Conservation (phyloP, 2,329 filamentous ascomycete species). For the Lachnum nothofagi region DNA sequence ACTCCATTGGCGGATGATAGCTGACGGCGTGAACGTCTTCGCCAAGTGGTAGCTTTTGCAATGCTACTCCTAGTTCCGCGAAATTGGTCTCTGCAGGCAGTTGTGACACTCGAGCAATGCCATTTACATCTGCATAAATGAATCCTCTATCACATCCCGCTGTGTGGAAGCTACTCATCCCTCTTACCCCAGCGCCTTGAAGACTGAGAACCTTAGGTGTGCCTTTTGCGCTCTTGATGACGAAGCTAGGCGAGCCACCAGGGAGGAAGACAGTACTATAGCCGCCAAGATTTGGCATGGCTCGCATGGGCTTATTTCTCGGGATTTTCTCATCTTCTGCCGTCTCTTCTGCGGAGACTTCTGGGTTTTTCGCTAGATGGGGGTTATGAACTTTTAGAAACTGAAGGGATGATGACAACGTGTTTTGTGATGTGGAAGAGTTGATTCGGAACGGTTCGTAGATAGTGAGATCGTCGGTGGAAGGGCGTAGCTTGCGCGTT, state of each 20-base stretch:
- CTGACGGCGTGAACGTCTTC: constrained; percentile 67
- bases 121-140: constrained; percentile 69
- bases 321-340: constrained; percentile 44
- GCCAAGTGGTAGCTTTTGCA: constrained; percentile 65
- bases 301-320: constrained; percentile 40
- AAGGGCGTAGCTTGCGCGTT: constrained; percentile 60
- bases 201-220: constrained; percentile 70
- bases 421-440: constrained; percentile 16
- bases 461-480: constrained; percentile 75
- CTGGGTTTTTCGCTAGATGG: constrained; percentile 54
- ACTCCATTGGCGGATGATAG: constrained; percentile 69
- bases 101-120: constrained; percentile 68
- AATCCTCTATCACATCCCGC: constrained; percentile 75
- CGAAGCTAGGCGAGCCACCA: constrained; percentile 71
- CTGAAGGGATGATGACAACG: constrained; percentile 47
- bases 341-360: constrained; percentile 44
- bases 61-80: constrained; percentile 68
- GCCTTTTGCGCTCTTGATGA: constrained; percentile 77
- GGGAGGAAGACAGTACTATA: constrained; percentile 80
- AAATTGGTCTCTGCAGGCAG: constrained; percentile 64
- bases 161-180: constrained; percentile 72
- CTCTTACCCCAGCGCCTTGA: constrained; percentile 61
- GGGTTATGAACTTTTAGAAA: constrained; percentile 74
- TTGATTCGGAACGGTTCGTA: constrained; percentile 71
- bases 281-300: constrained; percentile 60